Evolutionary conservation across 352 stramenopile genomes (phyloP).

Genomic region (Phytophthora megakarya): DNA sequence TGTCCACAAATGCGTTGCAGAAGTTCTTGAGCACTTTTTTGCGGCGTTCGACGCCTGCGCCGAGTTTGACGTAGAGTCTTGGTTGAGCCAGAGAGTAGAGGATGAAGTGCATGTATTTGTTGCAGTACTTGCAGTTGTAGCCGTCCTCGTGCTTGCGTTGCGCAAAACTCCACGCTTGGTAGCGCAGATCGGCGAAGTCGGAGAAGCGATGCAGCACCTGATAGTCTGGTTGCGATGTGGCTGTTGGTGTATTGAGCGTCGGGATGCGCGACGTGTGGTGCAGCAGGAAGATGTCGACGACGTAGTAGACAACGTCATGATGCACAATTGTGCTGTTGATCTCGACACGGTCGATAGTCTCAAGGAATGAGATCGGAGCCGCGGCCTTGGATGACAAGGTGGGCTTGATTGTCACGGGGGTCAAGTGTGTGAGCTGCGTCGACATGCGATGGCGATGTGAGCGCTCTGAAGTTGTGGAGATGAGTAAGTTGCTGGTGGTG

Average conservation of each 20-base stretch:
- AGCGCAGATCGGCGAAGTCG: conserved; percentile 50
- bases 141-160: conserved; percentile 44
- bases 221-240: conserved; percentile 42
- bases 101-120: conserved; percentile 60
- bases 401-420: conserved; percentile 63
- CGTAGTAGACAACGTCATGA: conserved; percentile 51
- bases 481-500: not conserved
- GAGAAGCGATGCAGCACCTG: conserved; percentile 51
- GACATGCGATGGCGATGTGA: conserved; percentile 20
- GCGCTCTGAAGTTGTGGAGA: not conserved
- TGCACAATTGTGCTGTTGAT: conserved; percentile 43
- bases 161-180: conserved; percentile 46
- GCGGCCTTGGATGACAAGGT: conserved; percentile 30
- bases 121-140: conserved; percentile 50
- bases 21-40: conserved; percentile 51
- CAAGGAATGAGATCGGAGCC: conserved; percentile 41
- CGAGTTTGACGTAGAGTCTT: conserved; percentile 44
- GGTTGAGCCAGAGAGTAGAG: conserved; percentile 51
- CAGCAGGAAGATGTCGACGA: conserved; percentile 62
- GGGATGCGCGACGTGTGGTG: conserved; percentile 61
- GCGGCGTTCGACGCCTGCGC: conserved; percentile 32
- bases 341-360: conserved; percentile 51
- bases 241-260: conserved; percentile 44
- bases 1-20: conserved; percentile 47
- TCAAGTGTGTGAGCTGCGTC: conserved; percentile 54